These are phyloP conservation scores for Colletotrichum noveboracense DNA, from an alignment of 2,329 filamentous ascomycete species.

Conservation along the genomic window DNA sequence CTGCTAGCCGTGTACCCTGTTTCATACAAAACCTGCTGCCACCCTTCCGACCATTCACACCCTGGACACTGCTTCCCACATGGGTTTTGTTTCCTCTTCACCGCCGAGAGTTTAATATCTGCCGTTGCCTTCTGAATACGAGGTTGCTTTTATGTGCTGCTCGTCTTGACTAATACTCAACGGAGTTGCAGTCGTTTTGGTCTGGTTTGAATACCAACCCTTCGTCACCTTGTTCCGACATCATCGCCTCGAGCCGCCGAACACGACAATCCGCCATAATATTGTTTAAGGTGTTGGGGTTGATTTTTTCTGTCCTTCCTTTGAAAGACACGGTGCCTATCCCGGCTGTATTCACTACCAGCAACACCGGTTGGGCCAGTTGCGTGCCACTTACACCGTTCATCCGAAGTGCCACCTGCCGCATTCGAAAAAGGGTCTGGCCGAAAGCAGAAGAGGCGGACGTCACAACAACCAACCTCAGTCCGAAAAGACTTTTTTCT, in stretches of 20 bases:
- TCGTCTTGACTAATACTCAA: not conserved
- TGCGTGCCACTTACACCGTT: slow-evolving; percentile 8
- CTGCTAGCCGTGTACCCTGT: slow-evolving; percentile 20
- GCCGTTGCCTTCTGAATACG: not conserved
- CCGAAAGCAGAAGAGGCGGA: not conserved
- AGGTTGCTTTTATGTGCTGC: not conserved
- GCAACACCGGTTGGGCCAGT: not conserved
- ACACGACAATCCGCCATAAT: not conserved
- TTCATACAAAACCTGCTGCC: slow-evolving; percentile 19
- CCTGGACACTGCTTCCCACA: not conserved
- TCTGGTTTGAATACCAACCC: not conserved
- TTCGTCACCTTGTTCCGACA: not conserved
- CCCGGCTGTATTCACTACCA: not conserved
- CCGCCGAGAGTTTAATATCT: not conserved
- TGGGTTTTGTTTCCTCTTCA: slow-evolving; percentile 6
- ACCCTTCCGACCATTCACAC: not conserved
- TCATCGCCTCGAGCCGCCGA: not conserved
- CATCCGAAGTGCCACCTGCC: not conserved
- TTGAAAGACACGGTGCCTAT: not conserved
- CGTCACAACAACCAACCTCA: not conserved
- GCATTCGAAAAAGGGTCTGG: slow-evolving; percentile 4
- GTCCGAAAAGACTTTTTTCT: not conserved
- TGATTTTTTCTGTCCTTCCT: not conserved
- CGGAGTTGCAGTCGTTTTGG: not conserved
- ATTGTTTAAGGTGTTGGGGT: not conserved